Conservation (phyloP, 352 stramenopile species). For the Pythium utonaiense region DNA sequence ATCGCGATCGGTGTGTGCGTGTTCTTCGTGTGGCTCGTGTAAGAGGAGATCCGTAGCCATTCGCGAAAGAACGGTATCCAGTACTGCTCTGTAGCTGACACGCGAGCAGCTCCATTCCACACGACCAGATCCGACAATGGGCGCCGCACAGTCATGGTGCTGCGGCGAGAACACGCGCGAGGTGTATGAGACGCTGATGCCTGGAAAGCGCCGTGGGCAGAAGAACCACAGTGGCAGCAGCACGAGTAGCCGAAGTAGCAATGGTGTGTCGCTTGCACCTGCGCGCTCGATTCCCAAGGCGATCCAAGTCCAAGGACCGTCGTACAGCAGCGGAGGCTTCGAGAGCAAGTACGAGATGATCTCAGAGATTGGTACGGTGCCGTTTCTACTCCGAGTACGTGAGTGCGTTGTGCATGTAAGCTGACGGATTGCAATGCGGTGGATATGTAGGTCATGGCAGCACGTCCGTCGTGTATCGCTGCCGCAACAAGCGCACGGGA, state of each 20-base stretch:
- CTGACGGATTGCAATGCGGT: neutral
- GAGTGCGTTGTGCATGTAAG: too few relatives aligned
- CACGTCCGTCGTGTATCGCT: slow-evolving; percentile 84
- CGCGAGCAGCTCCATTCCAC: neutral
- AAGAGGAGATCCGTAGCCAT: slow-evolving; percentile 1
- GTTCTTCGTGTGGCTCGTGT: neutral
- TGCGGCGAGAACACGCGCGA: slow-evolving; percentile 40
- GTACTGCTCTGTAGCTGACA: neutral
- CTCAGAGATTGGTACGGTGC: slow-evolving; percentile 70
- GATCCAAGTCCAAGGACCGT: slow-evolving; percentile 68
- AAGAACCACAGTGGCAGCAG: slow-evolving; percentile 39
- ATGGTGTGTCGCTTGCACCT: slow-evolving; percentile 18
- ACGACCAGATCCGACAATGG: slow-evolving; percentile 8
- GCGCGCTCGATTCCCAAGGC: slow-evolving; percentile 37
- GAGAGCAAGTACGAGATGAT: slow-evolving; percentile 84
- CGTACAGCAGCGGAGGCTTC: slow-evolving; percentile 67
- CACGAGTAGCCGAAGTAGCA: slow-evolving; percentile 32
- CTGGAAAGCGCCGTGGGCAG: slow-evolving; percentile 35
- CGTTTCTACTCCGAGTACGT: neutral
- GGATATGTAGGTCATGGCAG: slow-evolving; percentile 60
- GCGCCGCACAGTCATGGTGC: slow-evolving; percentile 39
- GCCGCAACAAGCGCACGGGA: slow-evolving; percentile 54
- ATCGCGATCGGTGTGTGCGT: neutral
- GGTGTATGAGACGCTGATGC: slow-evolving; percentile 25
- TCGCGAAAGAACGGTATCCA: neutral